Percentiles rank a stretch among this genome's conserved stretches.
Conservation (phyloP, 768 basidiomycete genomes). For the Mycena epipterygia region DNA sequence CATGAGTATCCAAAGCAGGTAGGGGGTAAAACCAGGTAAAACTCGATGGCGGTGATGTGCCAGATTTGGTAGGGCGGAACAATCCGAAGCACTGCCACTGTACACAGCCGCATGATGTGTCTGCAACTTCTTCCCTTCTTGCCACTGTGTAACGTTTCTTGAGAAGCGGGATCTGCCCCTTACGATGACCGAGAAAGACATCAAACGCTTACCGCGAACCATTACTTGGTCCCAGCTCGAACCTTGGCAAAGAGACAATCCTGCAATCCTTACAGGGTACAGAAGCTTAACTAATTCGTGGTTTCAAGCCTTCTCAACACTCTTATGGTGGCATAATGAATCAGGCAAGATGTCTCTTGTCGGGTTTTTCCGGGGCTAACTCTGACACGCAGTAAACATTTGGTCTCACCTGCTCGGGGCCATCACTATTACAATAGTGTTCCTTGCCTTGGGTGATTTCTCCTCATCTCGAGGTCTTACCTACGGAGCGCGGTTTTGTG, state of each 20-base stretch:
- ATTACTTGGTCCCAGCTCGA: background rate
- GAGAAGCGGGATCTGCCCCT: no score
- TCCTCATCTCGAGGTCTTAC: background rate
- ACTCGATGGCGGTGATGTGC: no score
- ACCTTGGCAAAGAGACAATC: slow-evolving; percentile 24
- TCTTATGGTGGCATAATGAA: slow-evolving; percentile 27
- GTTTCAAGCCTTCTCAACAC: background rate
- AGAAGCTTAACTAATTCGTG: slow-evolving; percentile 11
- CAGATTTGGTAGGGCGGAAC: no score
- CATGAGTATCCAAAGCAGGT: no score
- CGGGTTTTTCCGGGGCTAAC: background rate
- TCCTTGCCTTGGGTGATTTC: background rate
- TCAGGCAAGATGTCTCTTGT: slow-evolving; percentile 1
- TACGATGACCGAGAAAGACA: no score
- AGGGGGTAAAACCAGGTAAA: no score
- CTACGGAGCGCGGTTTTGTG: background rate
- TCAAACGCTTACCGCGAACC: background rate
- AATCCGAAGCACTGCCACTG: no score
- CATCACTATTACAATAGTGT: background rate
- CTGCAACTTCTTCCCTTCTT: no score
- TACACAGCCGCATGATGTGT: no score
- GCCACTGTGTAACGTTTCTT: no score
- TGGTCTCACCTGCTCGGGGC: slow-evolving; percentile 30
- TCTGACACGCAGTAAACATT: slow-evolving; percentile 20
- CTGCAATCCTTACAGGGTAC: slow-evolving; percentile 26